Percentiles rank a stretch among this genome's conserved stretches.
Conservation (phyloP, 768 basidiomycete genomes). For the Cystobasidium onofrii region DNA sequence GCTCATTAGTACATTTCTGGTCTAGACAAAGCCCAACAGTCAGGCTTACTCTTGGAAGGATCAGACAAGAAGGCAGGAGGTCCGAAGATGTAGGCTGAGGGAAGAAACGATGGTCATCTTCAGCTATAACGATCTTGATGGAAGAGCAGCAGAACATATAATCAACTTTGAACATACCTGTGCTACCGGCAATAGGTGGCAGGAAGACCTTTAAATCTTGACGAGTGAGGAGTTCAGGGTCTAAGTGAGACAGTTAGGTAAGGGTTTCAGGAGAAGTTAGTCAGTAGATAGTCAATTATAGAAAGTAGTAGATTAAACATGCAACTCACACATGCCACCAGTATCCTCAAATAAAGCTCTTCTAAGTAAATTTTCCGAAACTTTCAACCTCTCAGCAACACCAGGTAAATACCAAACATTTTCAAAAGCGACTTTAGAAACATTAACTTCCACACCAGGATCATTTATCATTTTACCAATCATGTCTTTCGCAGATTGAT, state of each 20-base stretch:
- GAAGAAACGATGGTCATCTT: too few relatives aligned
- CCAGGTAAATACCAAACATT: conserved; percentile 71
- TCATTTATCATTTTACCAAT: conserved; percentile 37
- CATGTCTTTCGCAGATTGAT: neutral
- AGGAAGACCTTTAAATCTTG: conserved; percentile 86
- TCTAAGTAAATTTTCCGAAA: conserved; percentile 66
- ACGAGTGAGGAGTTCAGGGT: conserved; percentile 84
- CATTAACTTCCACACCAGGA: conserved; percentile 75
- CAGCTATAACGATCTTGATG: neutral
- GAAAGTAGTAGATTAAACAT: neutral
- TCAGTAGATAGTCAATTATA: neutral
- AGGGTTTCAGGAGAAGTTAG: neutral
- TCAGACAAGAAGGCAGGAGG: conserved; percentile 38
- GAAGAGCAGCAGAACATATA: neutral
- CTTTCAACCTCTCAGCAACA: conserved; percentile 79
- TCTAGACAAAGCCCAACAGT: conserved; percentile 31
- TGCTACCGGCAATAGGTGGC: conserved; percentile 73
- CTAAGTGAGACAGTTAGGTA: neutral
- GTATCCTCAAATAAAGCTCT: conserved; percentile 94
- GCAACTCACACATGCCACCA: conserved; percentile 63
- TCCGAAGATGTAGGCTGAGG: conserved; percentile 79
- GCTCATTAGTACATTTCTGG: neutral
- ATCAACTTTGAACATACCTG: neutral
- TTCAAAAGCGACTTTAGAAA: conserved; percentile 90
- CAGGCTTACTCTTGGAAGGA: conserved; percentile 42